Percentiles rank a stretch among this genome's conserved stretches.
phyloP scores from a whole-genome alignment of 1,284 basidiomycete species.

The Pseudozyma sp. region DNA sequence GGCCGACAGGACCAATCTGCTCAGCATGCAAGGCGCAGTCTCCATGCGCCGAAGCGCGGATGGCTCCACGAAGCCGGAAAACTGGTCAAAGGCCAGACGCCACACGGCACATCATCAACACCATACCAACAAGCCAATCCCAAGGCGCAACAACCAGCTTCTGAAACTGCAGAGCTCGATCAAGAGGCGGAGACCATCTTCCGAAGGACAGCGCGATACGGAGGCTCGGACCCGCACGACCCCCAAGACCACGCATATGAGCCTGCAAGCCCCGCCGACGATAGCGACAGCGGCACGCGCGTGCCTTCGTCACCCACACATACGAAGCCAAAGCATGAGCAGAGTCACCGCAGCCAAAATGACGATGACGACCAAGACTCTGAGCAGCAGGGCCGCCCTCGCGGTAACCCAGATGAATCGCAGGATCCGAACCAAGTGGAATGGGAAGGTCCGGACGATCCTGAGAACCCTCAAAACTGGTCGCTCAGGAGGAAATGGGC shows the following conservation, averaged over 20 bases:
- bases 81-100: slow-evolving; percentile 29
- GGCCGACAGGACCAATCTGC: neutral
- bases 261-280: slow-evolving; percentile 1
- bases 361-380: slow-evolving; percentile 13
- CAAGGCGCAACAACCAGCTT: slow-evolving; percentile 4
- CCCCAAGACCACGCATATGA: slow-evolving; percentile 30
- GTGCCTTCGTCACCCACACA: slow-evolving; percentile 30
- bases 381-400: slow-evolving; percentile 29
- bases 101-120: slow-evolving; percentile 13
- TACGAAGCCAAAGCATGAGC: slow-evolving; percentile 17
- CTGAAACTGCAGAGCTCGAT: slow-evolving; percentile 13
- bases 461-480: slow-evolving; percentile 58
- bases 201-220: slow-evolving; percentile 33
- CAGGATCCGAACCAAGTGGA: slow-evolving; percentile 37
- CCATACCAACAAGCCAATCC: slow-evolving; percentile 4
- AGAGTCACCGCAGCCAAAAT: neutral
- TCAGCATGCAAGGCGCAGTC: neutral
- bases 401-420: slow-evolving; percentile 34
- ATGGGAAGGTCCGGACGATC: slow-evolving; percentile 49
- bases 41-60: slow-evolving; percentile 37
- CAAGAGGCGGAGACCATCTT: slow-evolving; percentile 28
- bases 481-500: slow-evolving; percentile 43
- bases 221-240: slow-evolving; percentile 34
- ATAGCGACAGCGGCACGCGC: slow-evolving; percentile 22
- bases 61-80: slow-evolving; percentile 32